phyloP scores from a whole-genome alignment of 192 early-diverging fungal genomes.

The Rhizophlyctis rosea region DNA sequence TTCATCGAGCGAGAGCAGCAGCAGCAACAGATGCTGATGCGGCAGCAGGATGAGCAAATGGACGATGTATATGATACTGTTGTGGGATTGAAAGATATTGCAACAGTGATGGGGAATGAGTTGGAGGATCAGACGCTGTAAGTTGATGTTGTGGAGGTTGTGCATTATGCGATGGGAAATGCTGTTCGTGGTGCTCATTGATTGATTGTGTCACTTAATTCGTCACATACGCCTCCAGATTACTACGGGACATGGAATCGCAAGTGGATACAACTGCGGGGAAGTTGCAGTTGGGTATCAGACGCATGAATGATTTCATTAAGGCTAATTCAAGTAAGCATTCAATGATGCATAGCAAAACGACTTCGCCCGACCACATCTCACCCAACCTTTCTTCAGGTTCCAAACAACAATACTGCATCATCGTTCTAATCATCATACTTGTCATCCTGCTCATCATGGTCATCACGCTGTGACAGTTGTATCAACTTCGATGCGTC shows the following conservation, averaged over 20 bases:
- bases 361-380: too few relatives aligned
- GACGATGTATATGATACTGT: conserved; percentile 48
- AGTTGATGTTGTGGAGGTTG: too few relatives aligned
- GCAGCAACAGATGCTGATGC: conserved; percentile 47
- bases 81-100: conserved; percentile 45
- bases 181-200: background rate
- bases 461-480: conserved; percentile 40
- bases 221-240: conserved; percentile 23
- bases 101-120: conserved; percentile 51
- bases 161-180: too few relatives aligned
- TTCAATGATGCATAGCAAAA: background rate
- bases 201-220: conserved; percentile 1
- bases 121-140: conserved; percentile 56
- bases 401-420: conserved; percentile 48
- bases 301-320: conserved; percentile 49
- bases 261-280: conserved; percentile 49
- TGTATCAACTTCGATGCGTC: too few relatives aligned
- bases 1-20: conserved; percentile 43
- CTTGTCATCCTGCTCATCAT: conserved; percentile 45
- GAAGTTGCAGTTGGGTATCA: conserved; percentile 47
- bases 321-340: conserved; percentile 48
- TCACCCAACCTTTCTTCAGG: conserved; percentile 15
- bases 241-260: conserved; percentile 49
- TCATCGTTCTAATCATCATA: conserved; percentile 39
- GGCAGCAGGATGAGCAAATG: conserved; percentile 50